Percentiles rank a stretch among this genome's conserved stretches.
These are phyloP conservation scores for Botrytis tulipae DNA, from an alignment of 2,329 filamentous ascomycete genomes.

Conservation along the genomic window DNA sequence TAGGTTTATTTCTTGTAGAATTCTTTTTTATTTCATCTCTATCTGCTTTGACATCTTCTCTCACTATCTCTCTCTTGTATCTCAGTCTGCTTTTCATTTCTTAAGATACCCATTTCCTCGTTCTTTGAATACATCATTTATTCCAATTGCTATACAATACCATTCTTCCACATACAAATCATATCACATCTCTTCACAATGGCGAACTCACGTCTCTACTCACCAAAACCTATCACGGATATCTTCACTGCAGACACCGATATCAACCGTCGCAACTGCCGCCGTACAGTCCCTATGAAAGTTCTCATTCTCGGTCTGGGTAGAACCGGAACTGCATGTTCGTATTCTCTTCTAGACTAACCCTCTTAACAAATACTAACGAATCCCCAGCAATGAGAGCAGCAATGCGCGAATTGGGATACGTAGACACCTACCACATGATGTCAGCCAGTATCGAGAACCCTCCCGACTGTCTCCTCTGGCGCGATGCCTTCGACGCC, in stretches of 20 bases:
- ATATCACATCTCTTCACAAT: constrained; percentile 20
- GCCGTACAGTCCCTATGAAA: constrained; percentile 68
- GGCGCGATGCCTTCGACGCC: constrained; percentile 65
- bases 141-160: background rate
- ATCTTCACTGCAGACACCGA: constrained; percentile 65
- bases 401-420: constrained; percentile 65
- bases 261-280: constrained; percentile 65
- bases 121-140: background rate
- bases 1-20: background rate
- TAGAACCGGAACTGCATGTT: constrained; percentile 69
- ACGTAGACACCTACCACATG: constrained; percentile 71
- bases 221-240: constrained; percentile 52
- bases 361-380: background rate
- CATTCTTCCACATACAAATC: background rate
- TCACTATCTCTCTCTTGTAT: background rate
- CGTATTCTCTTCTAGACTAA: constrained; percentile 32
- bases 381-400: constrained; percentile 54
- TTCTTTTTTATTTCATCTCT: background rate
- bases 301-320: constrained; percentile 68
- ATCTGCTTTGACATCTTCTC: background rate
- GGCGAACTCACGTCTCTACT: constrained; percentile 27
- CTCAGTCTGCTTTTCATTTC: background rate
- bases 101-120: constrained; percentile 6
- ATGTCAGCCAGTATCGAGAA: constrained; percentile 69
- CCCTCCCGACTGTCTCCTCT: constrained; percentile 63